Evolutionary conservation across 331 rosid genomes (phyloP).

Genomic region (Arachis monticola): DNA sequence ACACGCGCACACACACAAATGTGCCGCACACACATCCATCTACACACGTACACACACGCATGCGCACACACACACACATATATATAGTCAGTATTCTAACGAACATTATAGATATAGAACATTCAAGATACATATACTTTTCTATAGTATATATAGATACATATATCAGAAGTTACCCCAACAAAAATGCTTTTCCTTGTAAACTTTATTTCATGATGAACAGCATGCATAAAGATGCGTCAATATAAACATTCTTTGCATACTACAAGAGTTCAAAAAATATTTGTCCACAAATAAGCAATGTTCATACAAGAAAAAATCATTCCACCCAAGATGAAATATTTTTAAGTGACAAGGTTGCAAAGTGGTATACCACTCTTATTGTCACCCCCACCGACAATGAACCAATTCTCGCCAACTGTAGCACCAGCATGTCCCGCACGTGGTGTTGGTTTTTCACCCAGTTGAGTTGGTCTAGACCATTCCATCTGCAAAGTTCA

Average conservation of each 20-base stretch:
- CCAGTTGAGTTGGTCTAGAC: conserved; percentile 87
- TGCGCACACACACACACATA: too few species aligned
- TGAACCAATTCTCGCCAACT: conserved; percentile 94
- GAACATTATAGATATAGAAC: background rate
- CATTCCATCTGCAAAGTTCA: conserved; percentile 77
- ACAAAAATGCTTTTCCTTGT: conserved; percentile 15
- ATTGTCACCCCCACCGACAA: conserved; percentile 96
- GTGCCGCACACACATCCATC: too few species aligned
- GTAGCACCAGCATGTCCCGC: conserved; percentile 96
- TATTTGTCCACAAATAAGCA: conserved; percentile 17
- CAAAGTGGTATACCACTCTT: conserved; percentile 68
- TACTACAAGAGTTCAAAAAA: background rate
- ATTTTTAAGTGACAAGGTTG: conserved; percentile 32
- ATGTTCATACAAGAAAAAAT: conserved; percentile 17
- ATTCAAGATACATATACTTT: background rate
- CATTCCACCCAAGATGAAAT: conserved; percentile 11
- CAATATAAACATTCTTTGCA: too few species aligned
- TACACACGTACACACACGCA: too few species aligned
- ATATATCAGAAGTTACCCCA: conserved; percentile 9
- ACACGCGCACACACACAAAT: too few species aligned
- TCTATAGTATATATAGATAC: background rate
- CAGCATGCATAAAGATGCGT: background rate
- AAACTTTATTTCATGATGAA: conserved; percentile 6
- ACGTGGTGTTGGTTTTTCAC: conserved; percentile 84
- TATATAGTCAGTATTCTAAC: too few species aligned